Conservation (phyloP, 768 basidiomycete genomes). For the Phylloporus arenicola region DNA sequence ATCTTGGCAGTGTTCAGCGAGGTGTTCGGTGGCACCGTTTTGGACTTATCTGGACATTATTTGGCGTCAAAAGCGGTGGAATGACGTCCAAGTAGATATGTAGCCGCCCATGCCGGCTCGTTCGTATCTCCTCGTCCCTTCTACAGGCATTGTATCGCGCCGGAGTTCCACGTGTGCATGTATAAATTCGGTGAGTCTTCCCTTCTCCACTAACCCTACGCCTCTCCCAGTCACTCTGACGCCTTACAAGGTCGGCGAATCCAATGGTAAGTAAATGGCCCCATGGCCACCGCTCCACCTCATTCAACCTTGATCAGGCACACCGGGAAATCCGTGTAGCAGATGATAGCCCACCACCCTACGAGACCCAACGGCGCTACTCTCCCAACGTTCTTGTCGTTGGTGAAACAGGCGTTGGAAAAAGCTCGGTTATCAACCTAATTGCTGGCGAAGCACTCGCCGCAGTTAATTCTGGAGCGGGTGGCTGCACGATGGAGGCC, state of each 20-base stretch:
- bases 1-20: conserved; percentile 4
- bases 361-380: conserved; percentile 11
- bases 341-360: conserved; percentile 21
- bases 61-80: not conserved
- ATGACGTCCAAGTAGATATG: not conserved
- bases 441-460: conserved; percentile 27
- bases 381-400: conserved; percentile 38
- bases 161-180: not conserved
- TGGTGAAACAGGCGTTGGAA: conserved; percentile 30
- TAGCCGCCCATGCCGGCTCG: conserved; percentile 16
- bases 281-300: not conserved
- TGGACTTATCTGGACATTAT: conserved; percentile 3
- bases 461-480: conserved; percentile 23
- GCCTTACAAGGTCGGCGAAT: not conserved
- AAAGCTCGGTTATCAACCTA: conserved; percentile 41
- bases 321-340: conserved; percentile 1
- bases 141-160: not conserved
- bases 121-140: not conserved
- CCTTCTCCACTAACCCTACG: conserved; percentile 1
- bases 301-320: conserved; percentile 11
- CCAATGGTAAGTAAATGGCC: conserved; percentile 9
- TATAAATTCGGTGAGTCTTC: conserved; percentile 16
- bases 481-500: conserved; percentile 34
- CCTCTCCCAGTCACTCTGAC: conserved; percentile 1
- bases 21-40: not conserved